Conservation (phyloP, 306 rosid genomes). For the Dicorynia guianensis region DNA sequence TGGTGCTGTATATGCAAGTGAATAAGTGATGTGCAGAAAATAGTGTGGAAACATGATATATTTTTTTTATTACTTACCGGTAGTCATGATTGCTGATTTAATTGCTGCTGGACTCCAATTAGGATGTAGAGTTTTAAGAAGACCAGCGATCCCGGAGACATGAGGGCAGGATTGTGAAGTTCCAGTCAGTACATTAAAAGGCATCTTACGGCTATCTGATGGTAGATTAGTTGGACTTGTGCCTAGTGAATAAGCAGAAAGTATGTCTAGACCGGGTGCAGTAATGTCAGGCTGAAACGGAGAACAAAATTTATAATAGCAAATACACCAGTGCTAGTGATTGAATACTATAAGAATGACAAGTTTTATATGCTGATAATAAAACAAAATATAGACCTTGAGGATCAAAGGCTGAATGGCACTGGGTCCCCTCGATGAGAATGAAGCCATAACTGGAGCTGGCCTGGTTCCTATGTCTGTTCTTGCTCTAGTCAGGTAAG, state of each 20-base stretch:
- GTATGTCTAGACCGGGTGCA: slow-evolving; percentile 66
- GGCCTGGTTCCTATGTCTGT: slow-evolving; percentile 49
- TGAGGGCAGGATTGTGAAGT: slow-evolving; percentile 72
- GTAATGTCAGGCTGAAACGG: slow-evolving; percentile 58
- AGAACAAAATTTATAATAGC: neutral
- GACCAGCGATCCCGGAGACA: slow-evolving; percentile 64
- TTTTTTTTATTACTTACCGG: slow-evolving; percentile 41
- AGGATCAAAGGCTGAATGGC: slow-evolving; percentile 44
- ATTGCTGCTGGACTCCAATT: slow-evolving; percentile 69
- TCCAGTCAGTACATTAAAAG: slow-evolving; percentile 46
- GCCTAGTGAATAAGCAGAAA: slow-evolving; percentile 53
- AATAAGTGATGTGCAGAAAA: too few species aligned
- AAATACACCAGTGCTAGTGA: neutral
- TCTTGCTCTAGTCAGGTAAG: slow-evolving; percentile 44
- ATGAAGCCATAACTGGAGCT: slow-evolving; percentile 62
- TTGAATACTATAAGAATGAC: neutral
- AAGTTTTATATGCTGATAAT: neutral
- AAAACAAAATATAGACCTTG: slow-evolving; percentile 50
- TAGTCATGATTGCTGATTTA: slow-evolving; percentile 71
- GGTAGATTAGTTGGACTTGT: slow-evolving; percentile 13
- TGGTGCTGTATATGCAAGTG: too few species aligned
- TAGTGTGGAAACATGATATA: neutral
- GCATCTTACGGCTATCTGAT: slow-evolving; percentile 39
- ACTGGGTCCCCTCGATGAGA: slow-evolving; percentile 78
- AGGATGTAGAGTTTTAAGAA: slow-evolving; percentile 62